Evolutionary conservation across 1,139 yeast species (phyloP).

Genomic region (Geotrichum candidum): DNA sequence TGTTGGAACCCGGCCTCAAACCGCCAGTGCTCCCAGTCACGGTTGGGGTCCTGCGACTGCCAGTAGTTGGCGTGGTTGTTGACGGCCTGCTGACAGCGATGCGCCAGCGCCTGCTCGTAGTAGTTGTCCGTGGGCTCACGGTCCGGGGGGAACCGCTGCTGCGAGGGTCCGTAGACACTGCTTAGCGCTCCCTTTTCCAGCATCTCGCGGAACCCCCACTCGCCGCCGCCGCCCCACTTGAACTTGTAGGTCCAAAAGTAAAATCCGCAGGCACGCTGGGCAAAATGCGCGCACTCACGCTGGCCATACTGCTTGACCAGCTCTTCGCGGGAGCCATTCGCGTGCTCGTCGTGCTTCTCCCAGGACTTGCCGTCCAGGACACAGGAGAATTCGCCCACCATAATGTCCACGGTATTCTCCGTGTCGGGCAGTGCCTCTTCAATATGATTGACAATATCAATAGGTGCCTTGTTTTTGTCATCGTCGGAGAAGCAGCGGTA

Average conservation of each 20-base stretch:
- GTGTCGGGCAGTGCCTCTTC: constrained; percentile 47
- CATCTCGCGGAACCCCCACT: constrained; percentile 90
- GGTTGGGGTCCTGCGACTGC: constrained; percentile 52
- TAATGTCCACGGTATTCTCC: constrained; percentile 53
- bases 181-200: constrained; percentile 51
- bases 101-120: constrained; percentile 38
- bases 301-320: constrained; percentile 42
- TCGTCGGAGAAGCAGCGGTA: constrained; percentile 79
- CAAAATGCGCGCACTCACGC: constrained; percentile 43
- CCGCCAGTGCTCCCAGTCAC: constrained; percentile 72
- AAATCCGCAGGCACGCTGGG: constrained; percentile 55
- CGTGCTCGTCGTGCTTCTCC: constrained; percentile 43
- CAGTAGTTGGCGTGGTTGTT: constrained; percentile 59
- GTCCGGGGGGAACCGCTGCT: constrained; percentile 10
- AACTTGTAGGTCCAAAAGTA: constrained; percentile 92
- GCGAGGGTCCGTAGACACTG: constrained; percentile 7
- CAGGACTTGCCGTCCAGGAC: constrained; percentile 74
- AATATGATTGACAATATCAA: constrained; percentile 44
- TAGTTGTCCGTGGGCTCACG: constrained; percentile 15
- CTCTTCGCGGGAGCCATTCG: constrained; percentile 35
- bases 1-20: constrained; percentile 67
- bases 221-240: constrained; percentile 86
- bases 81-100: constrained; percentile 38
- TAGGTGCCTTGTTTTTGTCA: constrained; percentile 63
- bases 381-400: constrained; percentile 89